Base-by-base conservation (phyloP, 768 basidiomycete genomes). In the Hygrophoropsis aurantiaca region DNA sequence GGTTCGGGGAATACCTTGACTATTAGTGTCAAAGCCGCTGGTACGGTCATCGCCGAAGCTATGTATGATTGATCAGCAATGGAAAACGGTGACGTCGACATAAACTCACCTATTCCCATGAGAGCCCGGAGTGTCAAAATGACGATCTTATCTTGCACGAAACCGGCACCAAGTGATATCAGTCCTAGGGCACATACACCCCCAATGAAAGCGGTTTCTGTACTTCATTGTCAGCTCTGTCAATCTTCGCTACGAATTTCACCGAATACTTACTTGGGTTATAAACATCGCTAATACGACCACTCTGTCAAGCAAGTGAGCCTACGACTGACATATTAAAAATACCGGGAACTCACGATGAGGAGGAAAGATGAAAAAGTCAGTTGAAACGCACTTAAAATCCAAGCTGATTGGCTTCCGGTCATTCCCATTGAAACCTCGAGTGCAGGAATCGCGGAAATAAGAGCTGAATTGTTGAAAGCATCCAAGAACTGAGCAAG, bases 51-150 rank as follows among this genome's bases (percentile, higher is more conserved):
- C 2, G 78, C 68, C 16, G 75, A 78, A 11, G 68, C 75, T 68
- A 65, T 35, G 15, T 23, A 33, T 26, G 11, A n/a, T n/a, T n/a
- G n/a, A n/a, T n/a, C n/a, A n/a, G n/a, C n/a, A n/a, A n/a, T n/a
- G n/a, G 50, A 44, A 23, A 33, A 5, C 11, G n/a, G 42, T 1
- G n/a, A 13, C 5, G n/a, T 16, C 0, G n/a, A 5, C 27, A 19
- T 20, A 44, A 11, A 54, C 61, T 44, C 37, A 73, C 77, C 69
- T 26, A 74, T 66, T 18, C 82, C 81, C 52, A 67, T 74, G 7
- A 83, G 40, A 3, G 75, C 80, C 53, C 82, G 69, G 1, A 84
- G 57, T 34, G 79, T 65, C 26, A 82, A 66, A 36, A 84, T 62
- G 0, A 64, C 67, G 42, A 80, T 71, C 53, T 78, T 73, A 56